These are phyloP conservation scores for Irpex sp. DNA, from an alignment of 1,284 basidiomycete genomes.

Conservation along the genomic window DNA sequence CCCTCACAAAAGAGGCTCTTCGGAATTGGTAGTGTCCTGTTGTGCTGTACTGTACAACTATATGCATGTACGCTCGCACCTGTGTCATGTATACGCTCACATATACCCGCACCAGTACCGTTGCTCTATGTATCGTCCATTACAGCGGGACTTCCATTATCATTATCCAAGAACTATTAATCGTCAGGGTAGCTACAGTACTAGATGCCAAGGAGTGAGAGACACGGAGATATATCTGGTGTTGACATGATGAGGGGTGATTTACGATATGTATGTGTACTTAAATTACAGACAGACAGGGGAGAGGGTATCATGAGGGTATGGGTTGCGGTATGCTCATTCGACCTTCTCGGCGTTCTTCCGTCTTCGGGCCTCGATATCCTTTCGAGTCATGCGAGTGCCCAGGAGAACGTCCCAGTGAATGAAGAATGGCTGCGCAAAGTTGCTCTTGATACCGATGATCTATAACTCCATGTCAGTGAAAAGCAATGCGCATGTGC, in stretches of 20 bases:
- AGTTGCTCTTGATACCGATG: constrained; percentile 95
- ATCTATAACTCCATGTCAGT: constrained; percentile 42
- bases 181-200: not conserved
- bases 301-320: not conserved
- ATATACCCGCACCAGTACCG: no score
- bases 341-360: constrained; percentile 16
- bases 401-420: constrained; percentile 82
- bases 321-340: not conserved
- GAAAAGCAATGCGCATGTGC: not conserved
- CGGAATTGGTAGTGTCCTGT: constrained; percentile 48
- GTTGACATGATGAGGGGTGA: not conserved
- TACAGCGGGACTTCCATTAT: not conserved
- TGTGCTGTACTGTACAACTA: no score
- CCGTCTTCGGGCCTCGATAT: constrained; percentile 45
- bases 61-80: no score
- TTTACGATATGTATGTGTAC: not conserved
- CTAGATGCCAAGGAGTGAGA: not conserved
- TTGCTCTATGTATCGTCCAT: not conserved
- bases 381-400: constrained; percentile 74
- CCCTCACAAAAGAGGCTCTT: constrained; percentile 50
- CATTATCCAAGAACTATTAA: not conserved
- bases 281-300: not conserved
- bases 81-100: no score
- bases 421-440: constrained; percentile 90
- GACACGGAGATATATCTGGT: not conserved